phyloP scores from a whole-genome alignment of 1,284 basidiomycete genomes.

The Naganishia albida region DNA sequence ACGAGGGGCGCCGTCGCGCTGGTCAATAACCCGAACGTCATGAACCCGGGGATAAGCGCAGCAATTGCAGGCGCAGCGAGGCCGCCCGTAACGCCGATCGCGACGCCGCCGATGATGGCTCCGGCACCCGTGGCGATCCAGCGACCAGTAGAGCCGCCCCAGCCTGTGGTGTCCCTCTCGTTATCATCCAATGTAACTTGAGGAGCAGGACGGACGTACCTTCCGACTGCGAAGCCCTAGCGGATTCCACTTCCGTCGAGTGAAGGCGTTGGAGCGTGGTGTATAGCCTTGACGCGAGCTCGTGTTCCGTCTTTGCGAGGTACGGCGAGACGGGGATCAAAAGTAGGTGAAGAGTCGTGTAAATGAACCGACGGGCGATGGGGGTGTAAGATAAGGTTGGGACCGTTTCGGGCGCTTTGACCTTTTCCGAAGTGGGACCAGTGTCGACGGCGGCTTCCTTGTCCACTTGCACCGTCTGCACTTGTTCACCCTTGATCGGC shows the following conservation, averaged over 20 bases:
- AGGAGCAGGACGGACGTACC: slow-evolving; percentile 28
- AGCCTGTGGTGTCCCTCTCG: slow-evolving; percentile 35
- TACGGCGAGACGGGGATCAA: slow-evolving; percentile 44
- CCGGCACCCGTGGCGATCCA: slow-evolving; percentile 58
- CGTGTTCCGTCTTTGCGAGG: slow-evolving; percentile 47
- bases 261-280: slow-evolving; percentile 46
- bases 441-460: no score
- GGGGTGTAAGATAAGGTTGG: slow-evolving; percentile 50
- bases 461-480: slow-evolving; percentile 13
- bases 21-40: slow-evolving; percentile 52
- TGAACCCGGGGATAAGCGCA: slow-evolving; percentile 55
- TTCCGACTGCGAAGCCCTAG: slow-evolving; percentile 51
- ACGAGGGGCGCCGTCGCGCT: slow-evolving; percentile 56
- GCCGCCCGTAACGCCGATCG: slow-evolving; percentile 59
- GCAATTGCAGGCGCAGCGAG: slow-evolving; percentile 59
- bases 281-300: slow-evolving; percentile 52
- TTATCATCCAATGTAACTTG: no score
- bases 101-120: slow-evolving; percentile 54
- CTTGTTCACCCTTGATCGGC: slow-evolving; percentile 38
- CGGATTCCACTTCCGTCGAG: slow-evolving; percentile 50
- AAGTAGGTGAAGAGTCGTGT: slow-evolving; percentile 47
- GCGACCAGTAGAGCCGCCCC: slow-evolving; percentile 55
- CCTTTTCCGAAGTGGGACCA: not conserved
- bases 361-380: slow-evolving; percentile 47
- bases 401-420: slow-evolving; percentile 25